Evolutionary conservation across 1,139 yeast species (phyloP), one percentile per base, ranked within the genome.

Genomic region (Debaryomyces sp.): DNA sequence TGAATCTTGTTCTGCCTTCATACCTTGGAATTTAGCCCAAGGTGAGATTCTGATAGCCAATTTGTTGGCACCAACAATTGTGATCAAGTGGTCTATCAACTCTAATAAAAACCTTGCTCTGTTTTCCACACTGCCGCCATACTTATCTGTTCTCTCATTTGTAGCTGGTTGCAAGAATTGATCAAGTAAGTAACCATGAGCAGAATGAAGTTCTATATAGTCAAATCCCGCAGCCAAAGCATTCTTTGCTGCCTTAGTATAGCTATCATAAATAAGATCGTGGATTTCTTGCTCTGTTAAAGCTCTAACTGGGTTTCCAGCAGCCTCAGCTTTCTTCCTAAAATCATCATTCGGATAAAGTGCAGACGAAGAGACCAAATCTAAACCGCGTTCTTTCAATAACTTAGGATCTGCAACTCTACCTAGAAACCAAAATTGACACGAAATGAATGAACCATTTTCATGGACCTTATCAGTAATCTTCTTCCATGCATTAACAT

Each of bases 1-100:
- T 17, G 59, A 64, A 29, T 67, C 71, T 53, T 70, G 71, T 65
- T 61, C 73, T 57, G 61, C 68, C 57, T 50, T 56, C 59, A 71
- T 67, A 30, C 73, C 78, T 57, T 71, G 75, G 60, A 71, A 67
- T 3, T 55, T 57, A 22, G 76, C 72, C 71, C 78, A 83, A 39
- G 92, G 92, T 8, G 89, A 82, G 10, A 87, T 56, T 64, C 91
- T 75, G 48, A 85, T 63, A 26, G 80, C 87, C 26, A 82, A 69
- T 53, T 70, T 75, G 10, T 73, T 72, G 21, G 80, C 75, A 27
- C 89, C 89, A 51, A 85, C 63, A 5, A 49, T 44, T 47, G 53
- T 27, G 38, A 43, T 46, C 21, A 58, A 46, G 9, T 77, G 80
- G 54, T 83, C 87, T 41, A 85, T 64, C 23, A 84, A 71, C 58